Conservation (phyloP, 169 alveolate species). For the Miamiensis avidus region DNA sequence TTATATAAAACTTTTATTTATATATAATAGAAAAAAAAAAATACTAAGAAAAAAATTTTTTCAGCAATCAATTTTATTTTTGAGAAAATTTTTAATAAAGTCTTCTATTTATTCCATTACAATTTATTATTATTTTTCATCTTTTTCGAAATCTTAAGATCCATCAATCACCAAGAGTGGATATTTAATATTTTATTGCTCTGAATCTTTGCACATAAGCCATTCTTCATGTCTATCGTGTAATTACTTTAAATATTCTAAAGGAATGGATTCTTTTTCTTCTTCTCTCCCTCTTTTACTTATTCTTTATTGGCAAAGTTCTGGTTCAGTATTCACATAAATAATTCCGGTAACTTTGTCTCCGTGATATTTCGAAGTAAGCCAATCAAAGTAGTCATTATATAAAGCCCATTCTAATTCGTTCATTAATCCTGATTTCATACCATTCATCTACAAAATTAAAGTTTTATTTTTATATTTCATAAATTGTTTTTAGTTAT, state of each 20-base stretch:
- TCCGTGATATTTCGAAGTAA: conserved; percentile 13
- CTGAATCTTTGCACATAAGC: not conserved
- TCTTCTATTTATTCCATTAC: not conserved
- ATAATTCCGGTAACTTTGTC: conserved; percentile 21
- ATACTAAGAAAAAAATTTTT: too few relatives aligned
- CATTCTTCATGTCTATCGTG: conserved; percentile 28
- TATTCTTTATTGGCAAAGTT: conserved; percentile 19
- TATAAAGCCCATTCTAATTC: conserved; percentile 26
- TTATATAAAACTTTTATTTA: too few relatives aligned
- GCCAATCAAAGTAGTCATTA: conserved; percentile 21
- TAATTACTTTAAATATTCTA: conserved; percentile 7
- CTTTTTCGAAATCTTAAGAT: not conserved
- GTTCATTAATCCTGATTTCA: conserved; percentile 21
- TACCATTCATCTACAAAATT: conserved; percentile 7
- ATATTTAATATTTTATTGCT: too few relatives aligned
- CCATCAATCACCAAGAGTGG: conserved; percentile 12
- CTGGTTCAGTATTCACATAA: conserved; percentile 11
- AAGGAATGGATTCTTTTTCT: conserved; percentile 20
- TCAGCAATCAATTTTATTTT: too few relatives aligned
- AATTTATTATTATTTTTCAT: not conserved
- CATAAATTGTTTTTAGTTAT: not conserved
- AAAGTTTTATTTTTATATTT: too few relatives aligned
- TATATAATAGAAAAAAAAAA: too few relatives aligned
- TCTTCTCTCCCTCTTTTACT: conserved; percentile 35
- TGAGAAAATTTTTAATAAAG: too few relatives aligned